Conservation (phyloP, 176 grass and related monocot genomes). For the Carex littledalei region DNA sequence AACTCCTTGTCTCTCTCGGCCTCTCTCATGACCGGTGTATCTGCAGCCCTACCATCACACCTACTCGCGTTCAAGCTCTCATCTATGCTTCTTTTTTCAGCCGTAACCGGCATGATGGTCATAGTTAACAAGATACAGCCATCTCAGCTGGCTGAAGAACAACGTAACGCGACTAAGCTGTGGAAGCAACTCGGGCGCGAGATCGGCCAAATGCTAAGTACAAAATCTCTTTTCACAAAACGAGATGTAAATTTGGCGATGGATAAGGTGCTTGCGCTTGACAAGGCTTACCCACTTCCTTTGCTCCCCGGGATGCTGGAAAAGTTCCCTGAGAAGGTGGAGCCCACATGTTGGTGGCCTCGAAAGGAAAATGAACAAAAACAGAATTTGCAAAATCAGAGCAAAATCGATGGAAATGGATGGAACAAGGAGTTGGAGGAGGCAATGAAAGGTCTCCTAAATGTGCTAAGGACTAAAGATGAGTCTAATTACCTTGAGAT, state of each 20-base stretch:
- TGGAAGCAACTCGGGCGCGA: conserved; percentile 25
- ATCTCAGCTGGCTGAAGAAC: conserved; percentile 34
- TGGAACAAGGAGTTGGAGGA: conserved; percentile 36
- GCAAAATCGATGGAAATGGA: background rate
- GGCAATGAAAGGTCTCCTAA: conserved; percentile 18
- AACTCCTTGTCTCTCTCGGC: conserved; percentile 23
- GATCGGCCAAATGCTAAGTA: background rate
- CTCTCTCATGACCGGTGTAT: conserved; percentile 22
- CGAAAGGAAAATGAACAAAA: background rate
- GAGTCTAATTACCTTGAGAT: background rate
- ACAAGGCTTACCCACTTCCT: conserved; percentile 33
- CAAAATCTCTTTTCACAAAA: conserved; percentile 2
- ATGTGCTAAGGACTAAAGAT: conserved; percentile 30
- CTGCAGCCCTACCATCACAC: background rate
- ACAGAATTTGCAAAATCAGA: background rate
- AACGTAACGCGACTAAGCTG: conserved; percentile 23
- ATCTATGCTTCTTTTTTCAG: conserved; percentile 29
- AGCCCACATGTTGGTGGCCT: conserved; percentile 37
- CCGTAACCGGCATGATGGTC: conserved; percentile 13
- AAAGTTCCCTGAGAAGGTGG: conserved; percentile 29
- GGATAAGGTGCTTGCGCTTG: conserved; percentile 27
- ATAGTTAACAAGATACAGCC: conserved; percentile 36
- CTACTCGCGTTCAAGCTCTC: conserved; percentile 21
- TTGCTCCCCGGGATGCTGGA: conserved; percentile 34
- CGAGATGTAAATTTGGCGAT: background rate